phyloP scores from a whole-genome alignment of 371 early-diverging fungal species.

The Mortierella sp. region DNA sequence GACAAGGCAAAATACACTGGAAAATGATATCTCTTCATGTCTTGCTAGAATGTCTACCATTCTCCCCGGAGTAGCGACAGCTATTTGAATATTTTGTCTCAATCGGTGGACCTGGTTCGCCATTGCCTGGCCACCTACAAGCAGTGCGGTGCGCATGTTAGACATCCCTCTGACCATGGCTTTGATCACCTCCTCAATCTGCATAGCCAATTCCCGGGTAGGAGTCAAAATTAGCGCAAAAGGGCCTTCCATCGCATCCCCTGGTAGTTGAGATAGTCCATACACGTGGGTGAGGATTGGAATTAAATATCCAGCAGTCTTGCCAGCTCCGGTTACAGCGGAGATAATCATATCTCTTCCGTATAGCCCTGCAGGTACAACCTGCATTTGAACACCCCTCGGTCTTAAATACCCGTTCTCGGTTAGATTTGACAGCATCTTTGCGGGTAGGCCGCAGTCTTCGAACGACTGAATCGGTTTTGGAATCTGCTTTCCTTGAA shows the following conservation, averaged over 20 bases:
- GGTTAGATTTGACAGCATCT: constrained; percentile 57
- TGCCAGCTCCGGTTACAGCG: constrained; percentile 79
- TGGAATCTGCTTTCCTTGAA: constrained; percentile 64
- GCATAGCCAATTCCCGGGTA: constrained; percentile 67
- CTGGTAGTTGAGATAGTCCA: constrained; percentile 58
- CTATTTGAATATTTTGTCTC: constrained; percentile 68
- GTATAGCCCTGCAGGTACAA: constrained; percentile 72
- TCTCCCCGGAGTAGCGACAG: constrained; percentile 73
- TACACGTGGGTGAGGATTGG: constrained; percentile 67
- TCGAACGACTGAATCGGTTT: constrained; percentile 65
- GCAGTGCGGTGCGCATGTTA: constrained; percentile 67
- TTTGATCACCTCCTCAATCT: constrained; percentile 65
- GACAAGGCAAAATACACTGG: constrained; percentile 66
- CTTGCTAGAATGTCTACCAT: constrained; percentile 63
- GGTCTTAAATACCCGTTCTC: constrained; percentile 62
- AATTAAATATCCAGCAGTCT: constrained; percentile 68
- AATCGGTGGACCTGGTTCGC: constrained; percentile 67
- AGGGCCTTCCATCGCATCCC: constrained; percentile 58
- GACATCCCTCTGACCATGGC: constrained; percentile 60
- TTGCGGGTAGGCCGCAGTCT: constrained; percentile 62
- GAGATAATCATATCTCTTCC: constrained; percentile 78
- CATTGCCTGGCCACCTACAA: constrained; percentile 69
- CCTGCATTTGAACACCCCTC: constrained; percentile 75
- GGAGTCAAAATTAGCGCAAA: constrained; percentile 71
- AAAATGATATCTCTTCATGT: constrained; percentile 60